phyloP scores from a whole-genome alignment of 202 grass and related monocot genomes.

The Setaria viridis region DNA sequence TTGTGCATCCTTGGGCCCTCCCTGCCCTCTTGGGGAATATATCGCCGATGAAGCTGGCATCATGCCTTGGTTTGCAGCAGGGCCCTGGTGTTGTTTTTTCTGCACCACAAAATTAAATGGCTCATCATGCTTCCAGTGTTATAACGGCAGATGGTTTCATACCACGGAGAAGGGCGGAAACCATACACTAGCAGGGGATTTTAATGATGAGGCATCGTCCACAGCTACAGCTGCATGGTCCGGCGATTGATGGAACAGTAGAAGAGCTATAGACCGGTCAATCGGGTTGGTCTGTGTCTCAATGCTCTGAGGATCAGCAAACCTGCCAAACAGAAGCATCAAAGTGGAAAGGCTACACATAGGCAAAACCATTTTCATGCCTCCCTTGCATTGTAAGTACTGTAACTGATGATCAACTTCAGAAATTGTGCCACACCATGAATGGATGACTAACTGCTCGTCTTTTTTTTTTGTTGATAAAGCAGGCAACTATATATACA shows the following conservation, averaged over 20 bases:
- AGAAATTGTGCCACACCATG: background rate
- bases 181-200: slow-evolving; percentile 53
- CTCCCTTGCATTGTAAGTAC: slow-evolving; percentile 14
- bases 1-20: slow-evolving; percentile 2
- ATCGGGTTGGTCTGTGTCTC: slow-evolving; percentile 92
- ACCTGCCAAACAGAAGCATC: slow-evolving; percentile 60
- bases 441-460: background rate
- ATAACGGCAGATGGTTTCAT: background rate
- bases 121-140: background rate
- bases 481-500: background rate
- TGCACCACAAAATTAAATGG: slow-evolving; percentile 23
- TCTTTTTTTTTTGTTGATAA: background rate
- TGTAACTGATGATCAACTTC: background rate
- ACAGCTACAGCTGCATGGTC: slow-evolving; percentile 44
- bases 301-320: slow-evolving; percentile 53
- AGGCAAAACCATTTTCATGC: slow-evolving; percentile 21
- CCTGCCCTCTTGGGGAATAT: slow-evolving; percentile 34
- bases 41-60: slow-evolving; percentile 24
- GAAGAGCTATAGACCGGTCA: slow-evolving; percentile 82
- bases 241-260: slow-evolving; percentile 75
- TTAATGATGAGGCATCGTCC: slow-evolving; percentile 49
- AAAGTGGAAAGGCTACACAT: slow-evolving; percentile 44
- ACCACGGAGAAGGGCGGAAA: background rate
- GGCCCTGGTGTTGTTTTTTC: slow-evolving; percentile 41
- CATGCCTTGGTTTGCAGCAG: slow-evolving; percentile 37